Percentiles rank a stretch among this genome's conserved stretches.
phyloP scores from a whole-genome alignment of 2,329 filamentous ascomycete species.

The Penicillium frequentans region DNA sequence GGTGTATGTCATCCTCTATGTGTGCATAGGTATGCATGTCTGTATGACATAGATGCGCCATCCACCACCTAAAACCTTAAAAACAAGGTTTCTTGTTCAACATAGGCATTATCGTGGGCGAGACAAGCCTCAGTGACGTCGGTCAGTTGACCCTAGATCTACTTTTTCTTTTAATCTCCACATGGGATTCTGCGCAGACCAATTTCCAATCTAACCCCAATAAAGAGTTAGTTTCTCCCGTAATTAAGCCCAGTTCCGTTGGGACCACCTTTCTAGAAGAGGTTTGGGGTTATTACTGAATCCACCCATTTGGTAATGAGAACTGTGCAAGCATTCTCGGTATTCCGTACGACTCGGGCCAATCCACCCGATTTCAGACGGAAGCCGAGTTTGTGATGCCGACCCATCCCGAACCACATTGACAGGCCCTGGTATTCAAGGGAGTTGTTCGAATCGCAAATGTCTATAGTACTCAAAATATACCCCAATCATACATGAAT shows the following conservation, averaged over 20 bases:
- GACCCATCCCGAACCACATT: constrained; percentile 4
- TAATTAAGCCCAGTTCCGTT: neutral
- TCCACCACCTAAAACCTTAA: neutral
- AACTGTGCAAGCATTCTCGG: constrained; percentile 3
- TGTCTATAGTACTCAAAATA: neutral
- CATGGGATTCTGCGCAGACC: neutral
- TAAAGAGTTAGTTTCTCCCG: neutral
- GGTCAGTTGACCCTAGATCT: neutral
- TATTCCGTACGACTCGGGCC: constrained; percentile 11
- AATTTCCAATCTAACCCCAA: neutral
- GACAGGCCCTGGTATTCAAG: neutral
- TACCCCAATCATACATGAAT: neutral
- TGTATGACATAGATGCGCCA: neutral
- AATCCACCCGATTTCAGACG: neutral
- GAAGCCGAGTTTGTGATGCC: constrained; percentile 6
- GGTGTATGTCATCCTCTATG: neutral
- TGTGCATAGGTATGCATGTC: neutral
- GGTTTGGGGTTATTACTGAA: neutral
- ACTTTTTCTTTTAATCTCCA: neutral
- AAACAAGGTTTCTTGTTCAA: neutral
- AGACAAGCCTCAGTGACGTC: neutral
- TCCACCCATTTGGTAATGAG: constrained; percentile 5
- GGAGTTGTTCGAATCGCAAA: neutral
- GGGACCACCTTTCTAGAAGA: neutral
- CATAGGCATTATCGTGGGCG: neutral